phyloP scores from a whole-genome alignment of 345 rosid species.

The Draba incana region DNA sequence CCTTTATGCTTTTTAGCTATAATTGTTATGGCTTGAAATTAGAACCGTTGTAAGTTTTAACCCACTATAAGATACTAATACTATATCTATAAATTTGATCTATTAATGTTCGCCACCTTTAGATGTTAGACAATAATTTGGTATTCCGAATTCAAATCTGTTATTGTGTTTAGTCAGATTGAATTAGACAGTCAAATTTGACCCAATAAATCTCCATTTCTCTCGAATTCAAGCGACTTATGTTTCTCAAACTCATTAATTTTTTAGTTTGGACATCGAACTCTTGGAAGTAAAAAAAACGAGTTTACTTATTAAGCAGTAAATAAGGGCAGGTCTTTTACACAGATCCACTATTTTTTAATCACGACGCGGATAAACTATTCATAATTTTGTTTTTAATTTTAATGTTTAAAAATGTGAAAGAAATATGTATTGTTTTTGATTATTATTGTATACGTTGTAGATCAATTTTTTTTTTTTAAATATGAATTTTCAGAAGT shows the following conservation, averaged over 20 bases:
- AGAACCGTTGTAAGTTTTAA: constrained; percentile 11
- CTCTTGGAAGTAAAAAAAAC: background rate
- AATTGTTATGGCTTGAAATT: background rate
- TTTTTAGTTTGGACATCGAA: background rate
- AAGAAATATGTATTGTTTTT: too few relatives aligned
- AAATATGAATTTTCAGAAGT: too few relatives aligned
- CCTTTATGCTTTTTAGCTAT: background rate
- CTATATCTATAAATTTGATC: constrained; percentile 1
- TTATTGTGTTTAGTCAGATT: background rate
- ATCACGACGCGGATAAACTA: too few relatives aligned
- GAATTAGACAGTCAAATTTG: background rate
- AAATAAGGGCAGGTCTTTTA: background rate
- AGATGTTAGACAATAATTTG: background rate
- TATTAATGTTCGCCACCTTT: background rate
- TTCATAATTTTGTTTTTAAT: too few relatives aligned
- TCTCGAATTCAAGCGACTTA: background rate
- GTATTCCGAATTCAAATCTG: background rate
- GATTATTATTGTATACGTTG: too few relatives aligned
- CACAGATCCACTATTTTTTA: background rate
- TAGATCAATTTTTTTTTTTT: too few relatives aligned
- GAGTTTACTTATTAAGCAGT: background rate
- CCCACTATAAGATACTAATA: constrained; percentile 16
- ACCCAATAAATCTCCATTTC: background rate
- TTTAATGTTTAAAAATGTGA: too few relatives aligned
- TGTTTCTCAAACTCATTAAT: background rate